These are phyloP conservation scores for Lepidopterella palustris DNA, from an alignment of 495 filamentous ascomycete genomes.

Conservation along the genomic window DNA sequence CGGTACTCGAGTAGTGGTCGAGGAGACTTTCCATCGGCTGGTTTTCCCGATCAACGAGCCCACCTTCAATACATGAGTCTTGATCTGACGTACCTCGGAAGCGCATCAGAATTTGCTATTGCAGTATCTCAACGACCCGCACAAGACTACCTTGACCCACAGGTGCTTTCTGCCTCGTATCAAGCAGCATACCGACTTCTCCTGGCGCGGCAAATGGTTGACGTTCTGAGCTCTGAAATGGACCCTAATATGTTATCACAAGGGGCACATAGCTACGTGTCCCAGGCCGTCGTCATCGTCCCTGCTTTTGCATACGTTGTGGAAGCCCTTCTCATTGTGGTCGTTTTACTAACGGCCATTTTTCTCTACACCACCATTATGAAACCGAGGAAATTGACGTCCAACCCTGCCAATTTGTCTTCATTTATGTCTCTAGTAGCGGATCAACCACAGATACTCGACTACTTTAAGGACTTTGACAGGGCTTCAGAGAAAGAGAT, in stretches of 20 bases:
- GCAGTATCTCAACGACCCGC: constrained; percentile 14
- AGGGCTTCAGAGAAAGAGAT: constrained; percentile 4
- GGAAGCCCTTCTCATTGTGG: constrained; percentile 36
- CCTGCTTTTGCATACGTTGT: constrained; percentile 37
- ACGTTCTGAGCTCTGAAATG: constrained; percentile 15
- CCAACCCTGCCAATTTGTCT: constrained; percentile 29
- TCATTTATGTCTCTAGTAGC: constrained; percentile 33
- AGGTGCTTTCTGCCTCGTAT: constrained; percentile 28
- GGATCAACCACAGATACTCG: constrained; percentile 8
- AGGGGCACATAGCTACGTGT: constrained; percentile 3
- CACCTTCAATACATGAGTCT: constrained; percentile 15
- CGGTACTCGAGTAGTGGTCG: background rate
- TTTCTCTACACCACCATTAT: constrained; percentile 24
- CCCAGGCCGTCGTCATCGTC: constrained; percentile 35
- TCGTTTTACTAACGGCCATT: constrained; percentile 21
- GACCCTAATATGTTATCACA: background rate
- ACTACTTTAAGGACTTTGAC: constrained; percentile 10
- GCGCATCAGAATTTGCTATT: constrained; percentile 35
- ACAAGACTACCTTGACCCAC: constrained; percentile 29
- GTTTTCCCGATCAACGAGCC: constrained; percentile 3
- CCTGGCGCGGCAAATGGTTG: constrained; percentile 35
- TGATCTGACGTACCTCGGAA: background rate
- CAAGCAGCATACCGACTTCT: constrained; percentile 35
- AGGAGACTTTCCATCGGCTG: constrained; percentile 3
- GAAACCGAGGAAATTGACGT: constrained; percentile 14